Evolutionary conservation across 192 early-diverging fungal species (phyloP), one percentile per base, ranked within the genome.

Genomic region (Backusella liffmaniae): DNA sequence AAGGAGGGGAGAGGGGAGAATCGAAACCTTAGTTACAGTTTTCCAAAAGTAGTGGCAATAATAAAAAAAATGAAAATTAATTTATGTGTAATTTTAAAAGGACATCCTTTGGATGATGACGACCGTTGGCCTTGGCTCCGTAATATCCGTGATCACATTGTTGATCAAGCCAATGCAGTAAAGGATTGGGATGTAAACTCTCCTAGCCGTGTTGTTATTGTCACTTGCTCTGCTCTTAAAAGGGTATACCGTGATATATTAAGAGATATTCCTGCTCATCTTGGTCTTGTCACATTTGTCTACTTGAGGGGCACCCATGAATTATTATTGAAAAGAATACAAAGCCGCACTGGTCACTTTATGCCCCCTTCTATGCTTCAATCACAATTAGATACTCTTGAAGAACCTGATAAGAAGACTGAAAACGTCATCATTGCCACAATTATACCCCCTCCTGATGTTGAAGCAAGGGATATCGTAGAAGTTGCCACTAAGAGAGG

Each of bases 101-200:
- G 78, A 15, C 21, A 84, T 18, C 82, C 90, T 3, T 79, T 94
- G 41, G 73, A 73, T 3, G 91, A 94, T 72, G 88, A 87, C 46
- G 89, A 94, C 81, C 87, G 91, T 65, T 84, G 82, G 80, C 88
- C 90, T 0, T 94, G 92, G 90, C 82, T 91, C 32, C 29, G 18
- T 35, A 71, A 66, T 0, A 85, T 93, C 30, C 85, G 89, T 49
- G 76, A 76, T 18, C 67, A 67, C 12, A 78, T 88, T 44, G 67
- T 79, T 10, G 36, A 82, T 16, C 69, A 67, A 32, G 82, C 79
- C 21, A 44, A 15, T n/a, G 29, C 53, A 12, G 72, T 84, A 51
- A 67, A 84, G 13, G 53, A 69, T 2, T 79, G 67, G 16, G 13
- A 21, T 46, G 37, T 29, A 0, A 12, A 46, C 2, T 29, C 67